Evolutionary conservation across 2,329 filamentous ascomycete genomes (phyloP).

Genomic region (Penicillium sp.): DNA sequence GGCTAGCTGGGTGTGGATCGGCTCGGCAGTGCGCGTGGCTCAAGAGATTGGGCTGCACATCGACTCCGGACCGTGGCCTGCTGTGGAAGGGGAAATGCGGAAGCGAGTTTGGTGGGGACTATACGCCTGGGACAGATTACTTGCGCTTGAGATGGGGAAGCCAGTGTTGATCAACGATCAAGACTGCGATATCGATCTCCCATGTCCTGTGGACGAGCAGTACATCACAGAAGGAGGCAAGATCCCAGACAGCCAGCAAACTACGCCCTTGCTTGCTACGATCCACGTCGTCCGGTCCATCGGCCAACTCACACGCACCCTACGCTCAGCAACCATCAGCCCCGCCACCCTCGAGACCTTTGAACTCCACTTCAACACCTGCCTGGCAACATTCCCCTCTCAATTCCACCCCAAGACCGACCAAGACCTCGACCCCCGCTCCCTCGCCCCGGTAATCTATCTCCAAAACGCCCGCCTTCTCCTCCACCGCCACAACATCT

Average conservation of each 20-base stretch:
- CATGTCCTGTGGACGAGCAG: constrained; percentile 71
- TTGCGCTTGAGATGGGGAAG: constrained; percentile 70
- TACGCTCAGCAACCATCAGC: constrained; percentile 60
- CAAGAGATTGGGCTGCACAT: constrained; percentile 76
- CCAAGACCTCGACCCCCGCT: constrained; percentile 61
- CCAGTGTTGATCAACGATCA: constrained; percentile 75
- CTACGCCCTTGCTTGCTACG: constrained; percentile 65
- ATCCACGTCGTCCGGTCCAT: constrained; percentile 76
- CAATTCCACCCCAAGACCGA: constrained; percentile 60
- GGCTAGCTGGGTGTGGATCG: constrained; percentile 77
- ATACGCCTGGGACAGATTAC: constrained; percentile 72
- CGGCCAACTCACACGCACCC: constrained; percentile 60
- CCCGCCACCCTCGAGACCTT: constrained; percentile 63
- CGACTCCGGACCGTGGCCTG: constrained; percentile 63
- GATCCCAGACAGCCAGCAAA: constrained; percentile 43
- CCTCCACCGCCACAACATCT: constrained; percentile 80
- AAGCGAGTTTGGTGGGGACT: constrained; percentile 88
- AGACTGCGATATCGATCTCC: constrained; percentile 77
- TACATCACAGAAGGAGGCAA: constrained; percentile 44
- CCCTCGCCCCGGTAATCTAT: constrained; percentile 65
- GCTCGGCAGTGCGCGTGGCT: constrained; percentile 65
- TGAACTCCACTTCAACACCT: constrained; percentile 69
- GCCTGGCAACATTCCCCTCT: constrained; percentile 65
- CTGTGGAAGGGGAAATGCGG: constrained; percentile 75
- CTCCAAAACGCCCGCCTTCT: constrained; percentile 76